phyloP scores from a whole-genome alignment of 2,329 filamentous ascomycete genomes.

The Aaosphaeria arxii region DNA sequence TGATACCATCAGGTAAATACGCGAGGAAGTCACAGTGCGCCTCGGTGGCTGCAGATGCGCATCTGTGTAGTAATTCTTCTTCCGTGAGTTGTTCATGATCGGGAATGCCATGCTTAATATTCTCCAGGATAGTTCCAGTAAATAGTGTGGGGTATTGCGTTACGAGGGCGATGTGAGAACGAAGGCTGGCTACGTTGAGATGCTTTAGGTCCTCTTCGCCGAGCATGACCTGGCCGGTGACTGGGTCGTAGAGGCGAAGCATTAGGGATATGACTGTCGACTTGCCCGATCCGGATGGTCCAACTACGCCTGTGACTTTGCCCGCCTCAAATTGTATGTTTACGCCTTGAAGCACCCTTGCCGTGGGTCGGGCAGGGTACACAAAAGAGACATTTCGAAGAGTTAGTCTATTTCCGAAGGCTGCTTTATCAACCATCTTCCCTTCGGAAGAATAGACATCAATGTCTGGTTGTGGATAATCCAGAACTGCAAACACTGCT shows the following conservation, averaged over 20 bases:
- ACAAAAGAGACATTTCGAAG: slow-evolving; percentile 34
- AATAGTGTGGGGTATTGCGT: slow-evolving; percentile 33
- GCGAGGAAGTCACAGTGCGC: slow-evolving; percentile 50
- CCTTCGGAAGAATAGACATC: slow-evolving; percentile 36
- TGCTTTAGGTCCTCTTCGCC: slow-evolving; percentile 22
- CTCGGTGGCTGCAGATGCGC: slow-evolving; percentile 50
- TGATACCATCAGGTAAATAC: slow-evolving; percentile 31
- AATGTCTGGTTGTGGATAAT: slow-evolving; percentile 38
- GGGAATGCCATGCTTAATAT: slow-evolving; percentile 30
- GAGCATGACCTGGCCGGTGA: slow-evolving; percentile 19
- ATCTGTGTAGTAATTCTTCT: slow-evolving; percentile 43
- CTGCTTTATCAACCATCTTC: slow-evolving; percentile 9
- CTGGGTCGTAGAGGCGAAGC: slow-evolving; percentile 56
- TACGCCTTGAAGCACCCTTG: slow-evolving; percentile 31
- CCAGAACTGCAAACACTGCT: slow-evolving; percentile 44
- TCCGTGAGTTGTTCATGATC: slow-evolving; percentile 15
- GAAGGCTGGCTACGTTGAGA: slow-evolving; percentile 29
- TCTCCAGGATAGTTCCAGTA: slow-evolving; percentile 34
- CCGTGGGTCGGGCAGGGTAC: slow-evolving; percentile 38
- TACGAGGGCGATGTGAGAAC: slow-evolving; percentile 31
- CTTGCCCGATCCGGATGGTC: slow-evolving; percentile 67
- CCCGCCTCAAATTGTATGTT: slow-evolving; percentile 27
- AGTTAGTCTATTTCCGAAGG: slow-evolving; percentile 34
- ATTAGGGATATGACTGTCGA: slow-evolving; percentile 68
- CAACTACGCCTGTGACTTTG: slow-evolving; percentile 59